Evolutionary conservation across 176 grass and related monocot species (phyloP), one percentile per base, ranked within the genome.

Genomic region (Oryza rufipogon): DNA sequence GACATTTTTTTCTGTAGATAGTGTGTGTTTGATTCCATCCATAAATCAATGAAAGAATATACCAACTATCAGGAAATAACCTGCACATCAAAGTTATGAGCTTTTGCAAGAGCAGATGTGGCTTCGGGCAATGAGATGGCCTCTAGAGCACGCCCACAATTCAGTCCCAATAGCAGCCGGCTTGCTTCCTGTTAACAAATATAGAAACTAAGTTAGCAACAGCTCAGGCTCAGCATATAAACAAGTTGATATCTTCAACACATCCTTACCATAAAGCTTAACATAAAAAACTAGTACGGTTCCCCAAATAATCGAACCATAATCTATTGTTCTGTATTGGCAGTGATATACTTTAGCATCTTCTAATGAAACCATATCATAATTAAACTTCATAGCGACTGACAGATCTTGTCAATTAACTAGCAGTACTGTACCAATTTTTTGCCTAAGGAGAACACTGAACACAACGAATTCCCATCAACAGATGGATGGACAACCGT

Each of bases 81-180:
- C 96, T 95, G 91, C 72, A 96, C 56, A 92, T 94, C 96, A 63
- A 99, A 99, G 88, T 91, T 81, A 82, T 90, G 81, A 0, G 64
- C 64, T 56, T 80, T 61, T 0, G 91, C 89, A 36, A 94, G 89
- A 49, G 68, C 46, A 46, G 76, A 71, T 34, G 86, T 87, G 65
- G 58, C 63, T 19, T 90, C 91, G 19, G 91, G 81, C 81, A 99
- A 66, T 19, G 70, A 64, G 49, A 96, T 70, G 15, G 51, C 63
- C 68, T 83, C 89, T 16, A 99, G 90, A 63, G 88, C 90, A 48
- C 14, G 80, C 46, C 89, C 91, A 46, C 96, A 94, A 67, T 96
- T 99, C 75, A 99, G 75, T 11, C 96, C 96, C 78, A 96, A 54
- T 17, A 94, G 66, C 87, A 99, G 76, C 3, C 91, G 80, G 66